Percentiles rank a stretch among this genome's conserved stretches.
Conservation (phyloP, 208 protist genomes). For the Balamuthia mandrillaris region DNA sequence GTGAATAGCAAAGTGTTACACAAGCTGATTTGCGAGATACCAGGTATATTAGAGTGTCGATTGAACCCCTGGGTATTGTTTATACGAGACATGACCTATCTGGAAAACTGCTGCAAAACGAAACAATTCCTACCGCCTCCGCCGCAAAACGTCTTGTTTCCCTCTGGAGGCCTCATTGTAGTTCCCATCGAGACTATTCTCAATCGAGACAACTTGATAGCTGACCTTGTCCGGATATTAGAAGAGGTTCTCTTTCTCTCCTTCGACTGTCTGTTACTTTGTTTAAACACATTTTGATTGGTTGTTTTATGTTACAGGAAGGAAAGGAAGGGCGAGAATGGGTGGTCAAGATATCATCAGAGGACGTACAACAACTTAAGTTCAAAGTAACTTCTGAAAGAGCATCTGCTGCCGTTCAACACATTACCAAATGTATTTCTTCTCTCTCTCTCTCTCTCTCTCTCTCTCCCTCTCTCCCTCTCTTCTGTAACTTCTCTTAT, state of each 20-base stretch:
- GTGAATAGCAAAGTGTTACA: neutral
- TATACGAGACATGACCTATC: slow-evolving; percentile 1
- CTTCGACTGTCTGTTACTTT: neutral
- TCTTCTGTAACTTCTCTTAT: too few species aligned
- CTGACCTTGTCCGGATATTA: neutral
- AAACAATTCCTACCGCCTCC: neutral
- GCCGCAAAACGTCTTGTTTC: neutral
- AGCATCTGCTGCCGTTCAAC: neutral
- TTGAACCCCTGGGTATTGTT: slow-evolving; percentile 6
- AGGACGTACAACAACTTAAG: neutral
- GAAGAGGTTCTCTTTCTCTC: neutral
- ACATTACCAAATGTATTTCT: neutral
- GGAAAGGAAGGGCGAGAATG: neutral
- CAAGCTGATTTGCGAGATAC: neutral
- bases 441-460: too few species aligned
- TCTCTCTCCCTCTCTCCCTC: too few species aligned
- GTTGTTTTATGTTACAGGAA: neutral
- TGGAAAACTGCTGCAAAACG: slow-evolving; percentile 12
- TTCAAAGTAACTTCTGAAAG: neutral
- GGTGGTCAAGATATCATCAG: slow-evolving; percentile 4
- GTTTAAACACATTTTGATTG: neutral
- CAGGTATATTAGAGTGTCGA: slow-evolving; percentile 16
- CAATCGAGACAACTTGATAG: neutral
- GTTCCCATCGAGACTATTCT: neutral
- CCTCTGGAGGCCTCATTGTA: neutral